phyloP scores from a whole-genome alignment of 2,329 filamentous ascomycete species.

The Neofusicoccum laricinum region DNA sequence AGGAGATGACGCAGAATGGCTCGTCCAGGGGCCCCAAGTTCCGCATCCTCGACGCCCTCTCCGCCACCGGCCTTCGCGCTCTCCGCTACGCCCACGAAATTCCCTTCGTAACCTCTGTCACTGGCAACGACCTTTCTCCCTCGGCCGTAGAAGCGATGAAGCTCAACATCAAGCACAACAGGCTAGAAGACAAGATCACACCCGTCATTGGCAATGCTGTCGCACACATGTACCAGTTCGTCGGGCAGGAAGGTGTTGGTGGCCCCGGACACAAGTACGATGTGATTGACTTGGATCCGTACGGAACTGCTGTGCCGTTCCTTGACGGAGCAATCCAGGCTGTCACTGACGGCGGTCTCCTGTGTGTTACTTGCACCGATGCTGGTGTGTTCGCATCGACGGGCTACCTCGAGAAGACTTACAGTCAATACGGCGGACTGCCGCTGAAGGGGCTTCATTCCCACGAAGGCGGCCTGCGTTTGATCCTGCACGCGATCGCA shows the following conservation, averaged over 20 bases:
- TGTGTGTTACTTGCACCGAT: constrained; percentile 96
- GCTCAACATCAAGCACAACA: constrained; percentile 81
- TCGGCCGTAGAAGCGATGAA: constrained; percentile 77
- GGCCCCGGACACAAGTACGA: constrained; percentile 64
- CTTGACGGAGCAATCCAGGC: constrained; percentile 87
- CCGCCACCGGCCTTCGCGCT: constrained; percentile 87
- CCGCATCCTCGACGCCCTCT: constrained; percentile 90
- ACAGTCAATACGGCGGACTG: constrained; percentile 86
- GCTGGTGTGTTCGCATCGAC: constrained; percentile 92
- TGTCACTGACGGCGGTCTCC: constrained; percentile 80
- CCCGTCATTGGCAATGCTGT: constrained; percentile 80
- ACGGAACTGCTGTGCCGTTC: constrained; percentile 89
- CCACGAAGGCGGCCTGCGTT: constrained; percentile 83
- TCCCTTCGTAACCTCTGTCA: constrained; percentile 75
- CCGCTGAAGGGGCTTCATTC: constrained; percentile 81
- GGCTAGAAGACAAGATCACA: constrained; percentile 66
- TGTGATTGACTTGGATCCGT: constrained; percentile 94
- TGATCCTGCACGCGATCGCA: constrained; percentile 81
- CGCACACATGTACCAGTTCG: constrained; percentile 80
- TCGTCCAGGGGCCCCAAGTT: constrained; percentile 45
- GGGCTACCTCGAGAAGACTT: constrained; percentile 92
- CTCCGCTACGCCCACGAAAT: constrained; percentile 90
- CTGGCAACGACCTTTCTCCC: constrained; percentile 83
- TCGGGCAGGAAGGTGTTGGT: constrained; percentile 48
- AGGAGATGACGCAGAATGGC: constrained; percentile 23